Evolutionary conservation across 164 flowering plant species (phyloP).

Genomic region (Pachysandra terminalis): DNA sequence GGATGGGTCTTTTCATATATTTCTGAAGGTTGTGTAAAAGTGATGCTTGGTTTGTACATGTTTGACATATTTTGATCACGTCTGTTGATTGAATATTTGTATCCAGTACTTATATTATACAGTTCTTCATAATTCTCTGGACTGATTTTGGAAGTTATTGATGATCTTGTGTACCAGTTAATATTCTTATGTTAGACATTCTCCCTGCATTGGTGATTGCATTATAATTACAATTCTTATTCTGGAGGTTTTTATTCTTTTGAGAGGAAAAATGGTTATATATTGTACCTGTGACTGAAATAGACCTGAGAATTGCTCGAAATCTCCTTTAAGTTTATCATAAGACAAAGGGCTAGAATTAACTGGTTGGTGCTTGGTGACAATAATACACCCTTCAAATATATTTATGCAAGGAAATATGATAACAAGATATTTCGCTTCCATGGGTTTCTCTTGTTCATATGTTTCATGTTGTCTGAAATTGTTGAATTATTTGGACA

Average conservation of each 20-base stretch:
- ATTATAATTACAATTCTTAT: not conserved
- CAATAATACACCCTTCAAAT: too few relatives aligned
- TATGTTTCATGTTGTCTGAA: too few relatives aligned
- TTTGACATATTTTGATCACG: too few relatives aligned
- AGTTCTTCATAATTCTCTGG: not conserved
- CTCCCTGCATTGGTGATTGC: not conserved
- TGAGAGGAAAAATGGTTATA: not conserved
- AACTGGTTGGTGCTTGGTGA: too few relatives aligned
- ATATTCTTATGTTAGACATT: not conserved
- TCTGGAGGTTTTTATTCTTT: not conserved
- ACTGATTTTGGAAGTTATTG: not conserved
- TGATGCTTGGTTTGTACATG: too few relatives aligned
- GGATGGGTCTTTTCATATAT: not conserved
- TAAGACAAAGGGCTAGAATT: too few relatives aligned
- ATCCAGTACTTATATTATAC: too few relatives aligned
- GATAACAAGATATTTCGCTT: not conserved
- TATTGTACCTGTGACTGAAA: not conserved
- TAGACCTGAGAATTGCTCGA: not conserved
- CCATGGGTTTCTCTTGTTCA: not conserved
- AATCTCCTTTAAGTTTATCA: too few relatives aligned
- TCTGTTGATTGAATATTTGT: too few relatives aligned
- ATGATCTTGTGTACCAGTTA: not conserved
- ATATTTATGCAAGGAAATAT: too few relatives aligned
- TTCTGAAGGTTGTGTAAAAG: not conserved
- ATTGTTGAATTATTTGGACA: not conserved